Evolutionary conservation across 1,139 yeast species (phyloP), one percentile per base, ranked within the genome.

Genomic region (Pneumocystis murina): DNA sequence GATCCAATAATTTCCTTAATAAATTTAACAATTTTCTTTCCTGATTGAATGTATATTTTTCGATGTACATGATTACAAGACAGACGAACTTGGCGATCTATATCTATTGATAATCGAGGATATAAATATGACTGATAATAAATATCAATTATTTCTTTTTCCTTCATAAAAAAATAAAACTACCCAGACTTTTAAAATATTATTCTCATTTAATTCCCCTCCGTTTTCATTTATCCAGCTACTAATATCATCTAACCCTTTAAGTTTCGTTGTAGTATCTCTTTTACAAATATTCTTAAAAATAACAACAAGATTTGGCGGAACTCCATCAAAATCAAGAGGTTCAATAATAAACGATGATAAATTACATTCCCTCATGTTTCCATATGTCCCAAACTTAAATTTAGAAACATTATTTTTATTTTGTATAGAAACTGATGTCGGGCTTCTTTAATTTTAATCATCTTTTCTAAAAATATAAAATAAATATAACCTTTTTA

Each of bases 181-280:
- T 2, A 55, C 30, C 8, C 59, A 61, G 10, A 57, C 17, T 10
- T n/a, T 14, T 14, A 20, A 17, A 14, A 30, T 30, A 17, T 28
- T 17, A 20, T 30, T 80, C 35, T 74, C 74, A 61, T 76, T 75
- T 35, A 73, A 61, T 30, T 66, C 64, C 20, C 70, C 70, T 10
- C 71, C 70, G 3, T 73, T 69, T 2, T 72, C 71, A 2, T 74
- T 71, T 4, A 72, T 66, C n/a, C 72, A 72, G 1, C 68, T 69
- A 3, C 80, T 69, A 41, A 91, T 74, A 55, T 87, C 95, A 12
- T 70, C 73, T 43, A 89, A 75, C 0, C 95, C 90, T 71, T 85
- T 87, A 70, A 89, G 96, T 71, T 85, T 87, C 0, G 98, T 92
- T 30, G 83, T 84, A 16, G 86, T 80, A 70, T 90, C 96, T 71